These are phyloP conservation scores for Fusarium solani-melongenae DNA, from an alignment of 2,329 filamentous ascomycete species.

Conservation along the genomic window DNA sequence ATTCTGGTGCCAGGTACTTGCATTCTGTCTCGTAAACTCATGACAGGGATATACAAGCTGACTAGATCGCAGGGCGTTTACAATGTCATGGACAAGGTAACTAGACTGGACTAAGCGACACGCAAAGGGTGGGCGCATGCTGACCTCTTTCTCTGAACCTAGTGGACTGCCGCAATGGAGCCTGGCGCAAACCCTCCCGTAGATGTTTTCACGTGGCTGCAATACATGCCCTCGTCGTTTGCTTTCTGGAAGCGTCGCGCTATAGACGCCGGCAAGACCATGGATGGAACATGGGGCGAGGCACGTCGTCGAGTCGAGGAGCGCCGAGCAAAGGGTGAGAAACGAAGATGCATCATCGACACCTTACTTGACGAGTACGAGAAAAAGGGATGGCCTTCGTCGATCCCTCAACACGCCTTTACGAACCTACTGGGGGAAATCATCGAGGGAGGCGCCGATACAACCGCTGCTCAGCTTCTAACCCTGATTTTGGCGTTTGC, in stretches of 20 bases:
- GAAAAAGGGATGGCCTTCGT: neutral
- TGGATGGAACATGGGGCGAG: neutral
- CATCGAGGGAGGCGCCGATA: neutral
- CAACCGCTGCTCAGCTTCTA: neutral
- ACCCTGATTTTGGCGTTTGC: neutral
- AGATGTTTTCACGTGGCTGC: neutral
- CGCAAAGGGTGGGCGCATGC: neutral
- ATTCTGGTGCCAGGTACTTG: neutral
- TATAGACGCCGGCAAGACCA: neutral
- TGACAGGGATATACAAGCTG: neutral
- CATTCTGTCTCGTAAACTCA: too few relatives aligned
- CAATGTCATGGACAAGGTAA: neutral
- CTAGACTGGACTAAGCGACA: neutral
- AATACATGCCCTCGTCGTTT: neutral
- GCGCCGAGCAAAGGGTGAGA: neutral
- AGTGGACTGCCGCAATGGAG: neutral
- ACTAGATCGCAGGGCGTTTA: neutral
- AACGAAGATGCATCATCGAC: neutral
- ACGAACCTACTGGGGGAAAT: neutral
- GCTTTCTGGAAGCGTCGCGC: neutral
- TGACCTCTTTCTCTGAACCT: neutral
- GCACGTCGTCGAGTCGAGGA: neutral
- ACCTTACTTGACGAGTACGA: neutral
- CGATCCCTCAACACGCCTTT: neutral
- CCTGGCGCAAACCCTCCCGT: neutral